Evolutionary conservation across 257 asterid genomes (phyloP), one percentile per base, ranked within the genome.

Genomic region (Capsicum chinense): DNA sequence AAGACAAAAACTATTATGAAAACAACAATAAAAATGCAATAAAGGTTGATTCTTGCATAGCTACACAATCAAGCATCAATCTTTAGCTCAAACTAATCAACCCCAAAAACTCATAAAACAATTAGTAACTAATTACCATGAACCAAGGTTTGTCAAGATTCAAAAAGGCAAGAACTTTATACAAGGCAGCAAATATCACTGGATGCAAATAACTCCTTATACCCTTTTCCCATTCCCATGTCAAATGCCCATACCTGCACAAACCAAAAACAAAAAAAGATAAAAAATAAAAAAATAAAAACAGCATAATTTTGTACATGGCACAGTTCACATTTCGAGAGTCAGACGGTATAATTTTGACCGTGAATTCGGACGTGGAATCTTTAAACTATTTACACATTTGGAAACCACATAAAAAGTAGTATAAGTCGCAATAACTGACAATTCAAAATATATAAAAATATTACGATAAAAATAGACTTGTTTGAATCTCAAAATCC

Each of bases 181-280:
- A 97, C 58, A 95, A 94, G 69, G 89, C 90, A 84, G 96, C 95
- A 90, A 96, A 97, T 80, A 97, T 81, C 44, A 91, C 69, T 16
- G 99, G 98, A 88, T 97, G 99, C 90, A 95, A 87, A 90, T 92
- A 97, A 86, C 98, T 92, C 90, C 99, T 90, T 78, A 96, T 89
- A 54, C 99, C 98, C 91, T 85, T 90, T 84, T 89, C 81, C 99
- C 99, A 97, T 76, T 92, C 95, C 95, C 93, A 92, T 1, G 95
- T 90, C 88, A 92, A 90, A 92, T 92, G 98, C 64, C 99, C 99
- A 85, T 93, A 93, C 88, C 99, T 95, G 90, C 79, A 62, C 59
- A 26, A 0, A 26, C 33, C 33, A 9, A 39, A 3, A 39, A 39
- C 4, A 39, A 39, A 39, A 39, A 39, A 11, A 39, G 5, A 39